phyloP scores from a whole-genome alignment of 768 basidiomycete genomes.

The Pulveroboletus ravenelii region DNA sequence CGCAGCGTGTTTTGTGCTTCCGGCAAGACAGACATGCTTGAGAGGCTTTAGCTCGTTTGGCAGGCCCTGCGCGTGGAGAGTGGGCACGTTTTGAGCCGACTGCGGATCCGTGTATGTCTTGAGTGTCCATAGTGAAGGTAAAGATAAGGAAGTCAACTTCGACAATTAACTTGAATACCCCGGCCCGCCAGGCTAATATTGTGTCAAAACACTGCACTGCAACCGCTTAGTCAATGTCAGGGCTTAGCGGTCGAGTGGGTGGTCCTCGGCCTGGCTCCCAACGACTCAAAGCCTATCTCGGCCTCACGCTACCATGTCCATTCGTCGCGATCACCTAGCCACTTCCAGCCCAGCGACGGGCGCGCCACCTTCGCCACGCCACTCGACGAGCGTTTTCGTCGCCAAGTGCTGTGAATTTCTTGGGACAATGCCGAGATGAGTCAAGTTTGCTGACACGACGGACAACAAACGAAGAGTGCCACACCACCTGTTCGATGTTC shows the following conservation, averaged over 20 bases:
- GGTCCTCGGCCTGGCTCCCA: background rate
- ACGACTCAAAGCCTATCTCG: slow-evolving; percentile 2
- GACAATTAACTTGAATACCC: background rate
- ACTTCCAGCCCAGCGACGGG: background rate
- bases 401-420: slow-evolving; percentile 1
- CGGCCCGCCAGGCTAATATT: slow-evolving; percentile 6
- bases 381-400: background rate
- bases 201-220: slow-evolving; percentile 8
- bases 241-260: slow-evolving; percentile 15
- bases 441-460: slow-evolving; percentile 22
- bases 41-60: slow-evolving; percentile 40
- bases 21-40: slow-evolving; percentile 45
- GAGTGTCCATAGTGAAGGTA: slow-evolving; percentile 14
- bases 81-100: slow-evolving; percentile 29
- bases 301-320: background rate
- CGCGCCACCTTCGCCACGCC: background rate
- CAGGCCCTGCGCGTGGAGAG: slow-evolving; percentile 27
- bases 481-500: background rate
- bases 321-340: background rate
- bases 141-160: slow-evolving; percentile 1
- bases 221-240: too few relatives aligned
- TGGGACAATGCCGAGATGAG: slow-evolving; percentile 13
- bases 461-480: slow-evolving; percentile 3
- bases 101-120: slow-evolving; percentile 18
- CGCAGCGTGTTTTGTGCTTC: slow-evolving; percentile 48